Base-by-base conservation (phyloP, 768 basidiomycete species). In the Lentinus tigrinus region DNA sequence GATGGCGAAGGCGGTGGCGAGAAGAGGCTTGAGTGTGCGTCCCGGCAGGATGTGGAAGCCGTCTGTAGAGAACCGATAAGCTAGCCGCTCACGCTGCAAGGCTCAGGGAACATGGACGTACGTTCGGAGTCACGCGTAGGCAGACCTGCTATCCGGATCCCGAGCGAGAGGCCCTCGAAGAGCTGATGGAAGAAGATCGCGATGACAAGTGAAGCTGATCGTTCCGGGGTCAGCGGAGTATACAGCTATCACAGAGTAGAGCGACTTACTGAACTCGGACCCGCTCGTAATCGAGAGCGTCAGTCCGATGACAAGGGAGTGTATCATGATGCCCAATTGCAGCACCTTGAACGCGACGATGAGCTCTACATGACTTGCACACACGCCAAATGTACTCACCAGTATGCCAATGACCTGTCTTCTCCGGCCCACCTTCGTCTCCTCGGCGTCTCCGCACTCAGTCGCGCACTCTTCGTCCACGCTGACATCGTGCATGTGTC, bases 251-350 rank as follows among this genome's bases (percentile, higher is more conserved):
- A 52, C 3, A 24, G 26, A 16, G 38, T 51, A 10, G 16, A 24
- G 14, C 6, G 16, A 57, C 85, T 57, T 57, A 90, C 89, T 79
- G 60, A 93, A 91, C 52, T 91, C 89, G 1, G 82, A 63, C 17
- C 89, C 87, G 5, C 79, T 75, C 4, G 88, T 82, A 54, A 93
- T 82, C 1, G 88, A 81, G 19, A 93, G 74, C 4, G 91, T 93
- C 21, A 93, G 69, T 2, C 91, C 91, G 56, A 93, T 90, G 31
- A 93, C 82, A 46, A 93, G 68, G 2, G 91, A 88, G 67, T 94
- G 85, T 48, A 95, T 79, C 90, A 95, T 88, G 65, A 95, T 91
- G 46, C 93, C 84, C 2, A 89, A 66, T 81, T 95, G 88, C 36
- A 95, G 75, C 31, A 91, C 84, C 90, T 92, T 51, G 46, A 8